phyloP scores from a whole-genome alignment of 1,139 yeast species.

The Petasospora rhodanensis region DNA sequence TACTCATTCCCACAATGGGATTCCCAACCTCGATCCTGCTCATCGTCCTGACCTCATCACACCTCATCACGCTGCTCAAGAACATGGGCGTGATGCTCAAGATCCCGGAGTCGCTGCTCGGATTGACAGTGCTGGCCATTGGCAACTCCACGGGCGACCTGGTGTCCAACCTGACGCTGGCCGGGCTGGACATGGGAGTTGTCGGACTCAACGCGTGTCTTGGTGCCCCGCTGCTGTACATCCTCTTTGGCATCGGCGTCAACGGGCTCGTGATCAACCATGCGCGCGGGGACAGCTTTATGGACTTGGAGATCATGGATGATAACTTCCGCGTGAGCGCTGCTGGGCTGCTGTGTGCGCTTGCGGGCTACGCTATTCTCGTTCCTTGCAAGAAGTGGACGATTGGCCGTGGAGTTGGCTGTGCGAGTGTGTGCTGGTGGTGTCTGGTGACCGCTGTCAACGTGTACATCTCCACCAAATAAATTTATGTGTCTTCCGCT shows the following conservation, averaged over 20 bases:
- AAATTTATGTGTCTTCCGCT: no score
- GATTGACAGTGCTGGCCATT: slow-evolving; percentile 81
- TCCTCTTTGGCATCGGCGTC: slow-evolving; percentile 59
- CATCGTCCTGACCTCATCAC: slow-evolving; percentile 13
- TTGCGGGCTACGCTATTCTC: slow-evolving; percentile 32
- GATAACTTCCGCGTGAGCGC: slow-evolving; percentile 46
- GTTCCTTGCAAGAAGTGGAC: slow-evolving; percentile 64
- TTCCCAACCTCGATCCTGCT: slow-evolving; percentile 17
- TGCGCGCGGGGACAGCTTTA: slow-evolving; percentile 9
- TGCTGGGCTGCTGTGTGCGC: slow-evolving; percentile 39
- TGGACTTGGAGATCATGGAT: slow-evolving; percentile 39
- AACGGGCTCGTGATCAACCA: slow-evolving; percentile 55
- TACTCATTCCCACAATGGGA: slow-evolving; percentile 16
- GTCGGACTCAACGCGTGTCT: slow-evolving; percentile 94
- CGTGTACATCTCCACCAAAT: slow-evolving; percentile 15
- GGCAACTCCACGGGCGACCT: slow-evolving; percentile 93
- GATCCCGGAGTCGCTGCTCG: slow-evolving; percentile 77
- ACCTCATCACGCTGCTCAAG: slow-evolving; percentile 28
- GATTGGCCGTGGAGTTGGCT: slow-evolving; percentile 56
- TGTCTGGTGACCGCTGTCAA: slow-evolving; percentile 23
- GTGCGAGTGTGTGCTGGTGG: slow-evolving; percentile 32
- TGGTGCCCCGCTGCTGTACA: slow-evolving; percentile 78
- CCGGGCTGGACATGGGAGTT: slow-evolving; percentile 75
- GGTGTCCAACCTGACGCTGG: slow-evolving; percentile 77
- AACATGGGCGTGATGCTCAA: slow-evolving; percentile 45